Evolutionary conservation across 495 filamentous ascomycete genomes (phyloP), one percentile per base, ranked within the genome.

Genomic region (Letharia columbiana): DNA sequence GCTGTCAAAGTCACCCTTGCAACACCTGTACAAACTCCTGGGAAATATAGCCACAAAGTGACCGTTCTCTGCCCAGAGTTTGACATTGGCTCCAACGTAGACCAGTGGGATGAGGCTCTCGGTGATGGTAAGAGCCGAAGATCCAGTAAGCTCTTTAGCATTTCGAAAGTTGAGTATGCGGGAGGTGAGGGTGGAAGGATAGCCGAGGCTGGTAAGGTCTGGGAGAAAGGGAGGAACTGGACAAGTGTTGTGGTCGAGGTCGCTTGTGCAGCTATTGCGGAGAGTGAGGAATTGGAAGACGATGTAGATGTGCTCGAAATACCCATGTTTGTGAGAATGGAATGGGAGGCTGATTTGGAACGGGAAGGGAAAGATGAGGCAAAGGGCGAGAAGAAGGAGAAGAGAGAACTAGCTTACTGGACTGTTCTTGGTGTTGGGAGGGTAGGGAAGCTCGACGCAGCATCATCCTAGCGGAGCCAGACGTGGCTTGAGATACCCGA

Each of bases 61-160:
- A 97, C 93, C 9, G 89, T 98, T 49, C 82, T 98, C 15, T 97
- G 92, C 72, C 94, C 94, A 9, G 86, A 96, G 68, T 98, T 98
- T 77, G 90, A 95, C 39, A 87, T 98, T 61, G 94, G 94, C 65
- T 90, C 95, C 54, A 96, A 94, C 75, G 91, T 90, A 42, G 94
- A 98, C 73, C 89, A 92, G 33, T 96, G 94, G 89, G 94, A 97
- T 69, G 94, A 98, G 70, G 94, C 92, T 6, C 79, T 97, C 10
- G 68, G 78, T 78, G 66, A 81, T 45, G 61, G 47, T 15, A 68
- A 66, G 12, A 62, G 59, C 8, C 60, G 61, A 9, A 74, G 74
- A 42, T 73, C 72, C 4, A 72, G 71, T n/a, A 72, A 76, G 66
- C 70, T 80, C 70, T 67, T 78, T 68, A 60, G 79, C 69, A 59